Conservation (phyloP, 345 rosid species). For the Heritiera littoralis region DNA sequence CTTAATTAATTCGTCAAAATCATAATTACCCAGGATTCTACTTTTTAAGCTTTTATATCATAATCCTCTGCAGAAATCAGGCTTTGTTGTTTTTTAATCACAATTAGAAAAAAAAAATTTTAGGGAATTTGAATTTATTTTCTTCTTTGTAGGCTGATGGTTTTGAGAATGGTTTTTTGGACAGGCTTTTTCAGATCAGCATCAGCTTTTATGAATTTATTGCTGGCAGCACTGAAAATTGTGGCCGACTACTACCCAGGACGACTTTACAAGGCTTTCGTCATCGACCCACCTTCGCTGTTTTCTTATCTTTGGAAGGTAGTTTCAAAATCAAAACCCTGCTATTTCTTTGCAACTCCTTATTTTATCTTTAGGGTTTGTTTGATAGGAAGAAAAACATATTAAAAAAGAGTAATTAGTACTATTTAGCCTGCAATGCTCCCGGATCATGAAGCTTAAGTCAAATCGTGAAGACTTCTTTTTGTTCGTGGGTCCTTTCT, state of each 20-base stretch:
- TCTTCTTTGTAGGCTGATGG: background rate
- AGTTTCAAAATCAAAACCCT: slow-evolving; percentile 42
- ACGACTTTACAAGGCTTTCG: slow-evolving; percentile 74
- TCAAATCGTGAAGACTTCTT: slow-evolving; percentile 36
- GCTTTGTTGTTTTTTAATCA: slow-evolving; percentile 9
- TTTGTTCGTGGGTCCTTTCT: slow-evolving; percentile 29
- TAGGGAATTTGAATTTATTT: background rate
- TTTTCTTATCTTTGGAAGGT: slow-evolving; percentile 97
- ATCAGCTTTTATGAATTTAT: slow-evolving; percentile 75
- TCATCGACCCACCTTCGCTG: slow-evolving; percentile 91
- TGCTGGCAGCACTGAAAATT: slow-evolving; percentile 72
- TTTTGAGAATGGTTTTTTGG: background rate
- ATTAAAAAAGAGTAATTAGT: too few species aligned
- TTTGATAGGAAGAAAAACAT: too few species aligned
- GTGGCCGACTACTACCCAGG: slow-evolving; percentile 82
- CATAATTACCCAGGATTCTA: slow-evolving; percentile 23
- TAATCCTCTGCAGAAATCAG: slow-evolving; percentile 22
- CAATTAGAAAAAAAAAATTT: background rate
- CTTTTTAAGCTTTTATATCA: slow-evolving; percentile 16
- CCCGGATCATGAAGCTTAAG: slow-evolving; percentile 18
- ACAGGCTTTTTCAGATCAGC: slow-evolving; percentile 98
- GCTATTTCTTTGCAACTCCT: background rate
- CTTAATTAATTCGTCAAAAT: slow-evolving; percentile 26
- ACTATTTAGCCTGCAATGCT: slow-evolving; percentile 28
- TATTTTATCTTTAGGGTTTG: too few species aligned